These are phyloP conservation scores for Vitellaria paradoxa DNA, from an alignment of 179 eudicot species.

Conservation along the genomic window DNA sequence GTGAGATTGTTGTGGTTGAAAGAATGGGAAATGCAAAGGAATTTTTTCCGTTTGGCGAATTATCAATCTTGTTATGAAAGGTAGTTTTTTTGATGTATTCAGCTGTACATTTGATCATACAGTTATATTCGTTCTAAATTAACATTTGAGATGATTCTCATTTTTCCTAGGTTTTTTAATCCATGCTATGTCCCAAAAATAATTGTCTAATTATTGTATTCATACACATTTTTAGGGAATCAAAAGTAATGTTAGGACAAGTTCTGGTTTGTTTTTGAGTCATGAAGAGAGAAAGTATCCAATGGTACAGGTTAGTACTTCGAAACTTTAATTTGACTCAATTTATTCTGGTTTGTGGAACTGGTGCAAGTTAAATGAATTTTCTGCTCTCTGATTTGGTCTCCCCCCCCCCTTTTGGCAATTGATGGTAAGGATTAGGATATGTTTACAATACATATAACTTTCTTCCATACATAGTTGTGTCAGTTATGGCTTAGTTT, in stretches of 20 bases:
- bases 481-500: not conserved
- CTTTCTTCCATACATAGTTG: not conserved
- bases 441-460: not conserved
- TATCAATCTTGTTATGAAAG: too few relatives aligned
- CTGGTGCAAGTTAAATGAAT: not conserved
- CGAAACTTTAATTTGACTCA: not conserved
- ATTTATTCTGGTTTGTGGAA: not conserved
- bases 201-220: not conserved
- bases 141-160: too few relatives aligned
- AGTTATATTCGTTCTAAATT: too few relatives aligned
- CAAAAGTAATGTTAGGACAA: constrained; percentile 83
- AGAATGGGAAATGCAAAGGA: too few relatives aligned
- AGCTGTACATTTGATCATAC: too few relatives aligned
- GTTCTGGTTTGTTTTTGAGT: constrained; percentile 95
- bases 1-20: too few relatives aligned
- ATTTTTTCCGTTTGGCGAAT: too few relatives aligned
- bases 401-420: too few relatives aligned
- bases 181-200: too few relatives aligned
- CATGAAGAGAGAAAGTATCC: constrained; percentile 72
- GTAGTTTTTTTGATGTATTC: too few relatives aligned
- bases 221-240: constrained; percentile 49
- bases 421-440: not conserved
- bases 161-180: too few relatives aligned
- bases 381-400: not conserved
- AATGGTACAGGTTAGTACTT: constrained; percentile 59